phyloP scores from a whole-genome alignment of 345 rosid genomes.

The Firmiana major region DNA sequence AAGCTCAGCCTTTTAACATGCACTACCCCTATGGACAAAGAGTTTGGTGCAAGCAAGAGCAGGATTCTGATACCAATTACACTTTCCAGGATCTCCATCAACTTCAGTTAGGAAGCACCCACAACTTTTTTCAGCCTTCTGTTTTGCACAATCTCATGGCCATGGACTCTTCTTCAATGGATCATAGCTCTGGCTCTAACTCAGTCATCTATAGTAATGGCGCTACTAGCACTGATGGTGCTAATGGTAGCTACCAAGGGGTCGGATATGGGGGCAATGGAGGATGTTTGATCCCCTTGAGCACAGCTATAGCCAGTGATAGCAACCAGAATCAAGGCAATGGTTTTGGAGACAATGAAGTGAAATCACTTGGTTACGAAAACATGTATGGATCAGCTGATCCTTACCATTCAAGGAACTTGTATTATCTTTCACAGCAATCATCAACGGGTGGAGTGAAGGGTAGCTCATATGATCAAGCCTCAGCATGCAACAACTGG shows the following conservation, averaged over 20 bases:
- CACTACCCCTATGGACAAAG: conserved; percentile 43
- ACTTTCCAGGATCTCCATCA: conserved; percentile 32
- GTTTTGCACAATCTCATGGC: conserved; percentile 41
- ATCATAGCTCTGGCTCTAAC: conserved; percentile 45
- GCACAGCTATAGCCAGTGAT: conserved; percentile 29
- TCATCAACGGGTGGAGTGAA: conserved; percentile 19
- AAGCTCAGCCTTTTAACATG: conserved; percentile 29
- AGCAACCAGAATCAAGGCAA: conserved; percentile 23
- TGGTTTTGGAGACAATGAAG: conserved; percentile 29
- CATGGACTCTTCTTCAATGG: conserved; percentile 42
- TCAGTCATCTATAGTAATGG: conserved; percentile 43
- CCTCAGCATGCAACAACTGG: conserved; percentile 36
- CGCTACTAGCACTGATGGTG: conserved; percentile 5
- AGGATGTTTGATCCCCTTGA: conserved; percentile 37
- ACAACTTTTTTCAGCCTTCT: conserved; percentile 48
- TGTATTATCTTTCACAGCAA: conserved; percentile 41
- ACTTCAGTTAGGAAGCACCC: conserved; percentile 37
- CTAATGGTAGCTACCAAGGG: conserved; percentile 32
- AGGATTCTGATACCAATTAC: conserved; percentile 25
- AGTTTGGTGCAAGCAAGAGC: conserved; percentile 72
- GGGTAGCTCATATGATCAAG: conserved; percentile 21
- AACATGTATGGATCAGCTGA: conserved; percentile 31
- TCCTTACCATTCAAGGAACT: conserved; percentile 40
- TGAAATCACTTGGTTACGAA: conserved; percentile 24
- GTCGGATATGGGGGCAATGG: conserved; percentile 9